Base-by-base conservation (phyloP, 1,284 basidiomycete species). In the Irpex lacteus region DNA sequence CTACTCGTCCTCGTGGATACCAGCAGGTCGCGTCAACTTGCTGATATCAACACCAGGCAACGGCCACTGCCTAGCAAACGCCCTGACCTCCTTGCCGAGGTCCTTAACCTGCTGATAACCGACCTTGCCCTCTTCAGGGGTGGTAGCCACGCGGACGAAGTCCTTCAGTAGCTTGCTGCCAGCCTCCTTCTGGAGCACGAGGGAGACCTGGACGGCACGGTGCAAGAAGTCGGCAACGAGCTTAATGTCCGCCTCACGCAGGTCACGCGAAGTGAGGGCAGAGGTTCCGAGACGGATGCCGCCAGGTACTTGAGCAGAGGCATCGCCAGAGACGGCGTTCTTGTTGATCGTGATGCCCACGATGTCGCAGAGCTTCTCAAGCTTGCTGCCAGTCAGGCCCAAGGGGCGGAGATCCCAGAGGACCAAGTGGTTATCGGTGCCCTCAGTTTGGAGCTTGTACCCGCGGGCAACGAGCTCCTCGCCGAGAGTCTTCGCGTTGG, bases 291-390 rank as follows among this genome's bases (percentile, higher is more conserved):
- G 89, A 70, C 98, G 95, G 74, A 99, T 97, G 73, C 98, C 98
- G 73, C 98, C 98, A 60, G 98, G 98, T 3, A 94, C 94, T 76
- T 96, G 93, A 1, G 98, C 98, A 62, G 95, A 98, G 52, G 90
- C 86, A 79, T 98, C 97, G 70, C 96, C 97, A 49, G 94, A 95
- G 60, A 98, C 96, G 62, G 96, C 94, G 79, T 98, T 98, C 83
- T 98, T 96, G 84, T 96, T 96, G 80, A 94, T 92, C 38, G 93
- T 98, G 78, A 99, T 98, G 71, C 95, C 95, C 74, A 95, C 89
- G 62, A 98, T 84, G 77, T 99, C 98, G 77, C 96, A 98, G 72
- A 99, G 89, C 85, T 98, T 98, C 85, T 98, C 96, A 66, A 99
- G 89, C 83, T 99, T 99, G 83, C 90, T 94, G 65, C 98, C 98